These are phyloP conservation scores for Yamadazyma insecticola DNA, from an alignment of 805 yeast genomes.

Conservation along the genomic window DNA sequence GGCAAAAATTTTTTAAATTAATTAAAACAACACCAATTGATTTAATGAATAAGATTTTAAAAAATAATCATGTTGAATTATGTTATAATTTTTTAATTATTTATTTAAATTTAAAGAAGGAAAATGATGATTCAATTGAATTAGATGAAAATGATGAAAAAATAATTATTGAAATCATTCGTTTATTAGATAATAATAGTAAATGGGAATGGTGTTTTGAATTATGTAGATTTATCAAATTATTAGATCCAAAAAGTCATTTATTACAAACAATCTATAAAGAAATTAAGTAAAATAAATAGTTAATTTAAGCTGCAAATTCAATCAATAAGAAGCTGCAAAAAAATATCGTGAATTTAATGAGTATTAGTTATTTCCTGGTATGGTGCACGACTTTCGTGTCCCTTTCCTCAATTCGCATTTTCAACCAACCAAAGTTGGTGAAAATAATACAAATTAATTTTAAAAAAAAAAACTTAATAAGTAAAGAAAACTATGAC, in stretches of 20 bases:
- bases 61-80: slow-evolving; percentile 32
- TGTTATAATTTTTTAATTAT: slow-evolving; percentile 51
- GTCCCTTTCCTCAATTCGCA: slow-evolving; percentile 2
- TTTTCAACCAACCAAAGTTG: slow-evolving; percentile 20
- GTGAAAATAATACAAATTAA: slow-evolving; percentile 2
- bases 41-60: slow-evolving; percentile 37
- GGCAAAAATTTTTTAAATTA: slow-evolving; percentile 45
- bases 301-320: too few species aligned
- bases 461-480: slow-evolving; percentile 6
- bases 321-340: too few species aligned
- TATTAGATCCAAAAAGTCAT: slow-evolving; percentile 41
- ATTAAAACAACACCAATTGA: slow-evolving; percentile 41
- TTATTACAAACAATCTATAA: slow-evolving; percentile 15
- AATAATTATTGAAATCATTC: slow-evolving; percentile 40
- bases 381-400: not conserved
- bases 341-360: too few species aligned
- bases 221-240: slow-evolving; percentile 48
- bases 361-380: too few species aligned
- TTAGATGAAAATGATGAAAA: slow-evolving; percentile 31
- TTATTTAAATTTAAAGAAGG: slow-evolving; percentile 47
- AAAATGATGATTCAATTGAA: slow-evolving; percentile 19
- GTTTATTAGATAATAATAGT: slow-evolving; percentile 36
- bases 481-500: slow-evolving; percentile 35
- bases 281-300: too few species aligned
- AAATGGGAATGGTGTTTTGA: slow-evolving; percentile 53